These are phyloP conservation scores for Elsinoe arachidis DNA, from an alignment of 2,329 filamentous ascomycete genomes.

Conservation along the genomic window DNA sequence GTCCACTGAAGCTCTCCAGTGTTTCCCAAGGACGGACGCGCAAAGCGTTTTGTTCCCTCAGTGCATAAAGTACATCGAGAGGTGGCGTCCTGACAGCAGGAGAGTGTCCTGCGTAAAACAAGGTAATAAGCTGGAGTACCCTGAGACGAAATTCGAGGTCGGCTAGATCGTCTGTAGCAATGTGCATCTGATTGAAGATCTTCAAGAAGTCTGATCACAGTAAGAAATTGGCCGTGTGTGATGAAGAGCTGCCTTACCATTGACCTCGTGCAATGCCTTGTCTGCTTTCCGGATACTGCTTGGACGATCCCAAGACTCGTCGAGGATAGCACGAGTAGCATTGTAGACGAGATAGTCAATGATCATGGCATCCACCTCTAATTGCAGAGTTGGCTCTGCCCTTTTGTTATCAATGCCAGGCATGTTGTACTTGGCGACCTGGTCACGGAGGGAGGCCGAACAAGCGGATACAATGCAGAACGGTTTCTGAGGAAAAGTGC, in stretches of 20 bases:
- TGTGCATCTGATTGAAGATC: slow-evolving; percentile 35
- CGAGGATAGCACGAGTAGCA: slow-evolving; percentile 36
- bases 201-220: slow-evolving; percentile 31
- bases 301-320: slow-evolving; percentile 21
- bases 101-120: slow-evolving; percentile 37
- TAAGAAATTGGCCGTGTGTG: not conserved
- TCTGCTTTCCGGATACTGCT: slow-evolving; percentile 2
- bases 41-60: slow-evolving; percentile 30
- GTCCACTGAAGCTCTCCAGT: no score
- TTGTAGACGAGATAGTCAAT: slow-evolving; percentile 48
- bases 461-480: not conserved
- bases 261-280: slow-evolving; percentile 17
- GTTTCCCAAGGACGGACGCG: slow-evolving; percentile 20
- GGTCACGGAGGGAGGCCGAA: not conserved
- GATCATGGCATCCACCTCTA: slow-evolving; percentile 47
- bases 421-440: not conserved
- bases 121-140: slow-evolving; percentile 39
- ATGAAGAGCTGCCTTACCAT: slow-evolving; percentile 15
- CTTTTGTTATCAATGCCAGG: slow-evolving; percentile 4
- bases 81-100: slow-evolving; percentile 32
- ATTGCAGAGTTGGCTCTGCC: slow-evolving; percentile 12
- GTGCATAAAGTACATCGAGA: slow-evolving; percentile 25
- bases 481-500: not conserved
- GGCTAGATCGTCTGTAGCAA: slow-evolving; percentile 25
- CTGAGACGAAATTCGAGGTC: slow-evolving; percentile 41